Evolutionary conservation across 1,284 basidiomycete genomes (phyloP).

Genomic region (Cutaneotrichosporon mucoides): DNA sequence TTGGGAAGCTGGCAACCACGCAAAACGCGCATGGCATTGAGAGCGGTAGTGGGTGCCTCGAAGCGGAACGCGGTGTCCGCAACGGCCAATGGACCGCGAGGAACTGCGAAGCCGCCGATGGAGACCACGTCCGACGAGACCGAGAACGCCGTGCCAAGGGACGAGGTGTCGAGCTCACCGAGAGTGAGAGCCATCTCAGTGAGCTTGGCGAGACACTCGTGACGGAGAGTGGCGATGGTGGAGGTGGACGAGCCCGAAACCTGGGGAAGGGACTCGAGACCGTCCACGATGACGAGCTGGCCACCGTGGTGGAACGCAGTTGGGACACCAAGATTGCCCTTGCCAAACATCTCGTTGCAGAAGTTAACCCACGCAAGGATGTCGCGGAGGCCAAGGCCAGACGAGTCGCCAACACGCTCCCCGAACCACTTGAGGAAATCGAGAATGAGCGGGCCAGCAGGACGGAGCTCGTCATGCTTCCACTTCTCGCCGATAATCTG

Average conservation of each 20-base stretch:
- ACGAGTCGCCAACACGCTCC: conserved; percentile 57
- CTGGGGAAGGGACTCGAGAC: conserved; percentile 71
- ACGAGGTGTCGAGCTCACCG: conserved; percentile 9
- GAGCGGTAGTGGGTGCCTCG: conserved; percentile 78
- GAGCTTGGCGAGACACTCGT: conserved; percentile 38
- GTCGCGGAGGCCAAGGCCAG: conserved; percentile 74
- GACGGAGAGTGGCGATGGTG: conserved; percentile 36
- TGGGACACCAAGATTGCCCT: conserved; percentile 47
- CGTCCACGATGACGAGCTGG: conserved; percentile 79
- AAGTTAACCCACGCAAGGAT: conserved; percentile 91
- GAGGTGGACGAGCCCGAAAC: conserved; percentile 47
- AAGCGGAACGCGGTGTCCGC: conserved; percentile 63
- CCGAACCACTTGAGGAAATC: conserved; percentile 82
- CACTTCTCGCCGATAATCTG: conserved; percentile 76
- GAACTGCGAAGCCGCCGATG: conserved; percentile 72
- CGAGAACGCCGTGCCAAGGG: conserved; percentile 16
- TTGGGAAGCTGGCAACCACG: conserved; percentile 87
- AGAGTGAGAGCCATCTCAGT: conserved; percentile 23
- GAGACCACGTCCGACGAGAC: conserved; percentile 49
- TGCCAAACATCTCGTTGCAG: conserved; percentile 61
- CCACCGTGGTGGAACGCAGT: conserved; percentile 80
- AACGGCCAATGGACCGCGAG: conserved; percentile 55
- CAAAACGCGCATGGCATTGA: conserved; percentile 85
- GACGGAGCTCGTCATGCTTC: conserved; percentile 58
- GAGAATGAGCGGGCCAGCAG: conserved; percentile 65